Evolutionary conservation across 257 asterid species (phyloP), one percentile per base, ranked within the genome.

Genomic region (Solanum sparsipilum): DNA sequence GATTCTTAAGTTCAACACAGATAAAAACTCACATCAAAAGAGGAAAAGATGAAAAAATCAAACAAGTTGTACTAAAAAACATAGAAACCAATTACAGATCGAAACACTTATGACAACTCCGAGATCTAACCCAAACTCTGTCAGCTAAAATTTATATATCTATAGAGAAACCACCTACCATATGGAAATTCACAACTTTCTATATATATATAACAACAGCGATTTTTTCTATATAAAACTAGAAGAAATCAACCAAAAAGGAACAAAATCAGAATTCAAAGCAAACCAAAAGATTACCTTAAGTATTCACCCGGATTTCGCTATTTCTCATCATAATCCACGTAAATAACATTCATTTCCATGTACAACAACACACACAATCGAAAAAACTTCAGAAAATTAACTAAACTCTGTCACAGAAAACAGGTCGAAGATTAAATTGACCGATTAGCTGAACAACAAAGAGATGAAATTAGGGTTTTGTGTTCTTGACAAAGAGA

Each of bases 311-410:
- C 85, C 32, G 79, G 74, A 90, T 56, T 82, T 86, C 35, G 39
- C 87, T 79, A 71, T 84, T n/a, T 73, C 74, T 82, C 74, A 83
- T 29, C 89, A 41, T 91, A 93, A 89, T 93, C 95, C 94, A 91
- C 93, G 86, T 87, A 90, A 88, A 89, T 84, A 87, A 88, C 68
- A 88, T 85, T 82, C 85, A 90, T 91, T 92, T 34, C 92, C 93
- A 87, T 38, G 76, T 25, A 72, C 13, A 32, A 63, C 72, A 65
- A 5, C 88, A 71, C 38, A 85, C 31, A 85, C 31, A 85, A 13
- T 25, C 18, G 2, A 48, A 48, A 82, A 81, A 44, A 7, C 39
- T 46, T 16, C 0, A 27, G 13, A 46, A 82, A 39, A n/a, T 6
- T 39, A 79, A 27, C 15, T 25, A 9, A 41, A 78, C 60, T 39